Conservation (phyloP, 805 yeast genomes). For the Nakazawaea peltata region DNA sequence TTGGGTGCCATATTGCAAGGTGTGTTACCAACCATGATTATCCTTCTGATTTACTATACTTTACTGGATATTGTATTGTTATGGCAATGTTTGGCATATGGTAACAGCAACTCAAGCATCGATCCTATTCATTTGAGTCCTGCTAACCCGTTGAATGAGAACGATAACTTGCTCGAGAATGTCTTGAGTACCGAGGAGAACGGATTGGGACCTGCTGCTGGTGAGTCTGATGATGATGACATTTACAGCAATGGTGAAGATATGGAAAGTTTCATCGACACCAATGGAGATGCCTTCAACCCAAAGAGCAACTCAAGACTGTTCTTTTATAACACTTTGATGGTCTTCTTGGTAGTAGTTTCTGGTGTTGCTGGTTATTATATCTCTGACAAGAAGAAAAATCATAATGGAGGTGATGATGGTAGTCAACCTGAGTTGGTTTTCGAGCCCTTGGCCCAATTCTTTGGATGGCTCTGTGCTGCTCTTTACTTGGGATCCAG, state of each 20-base stretch:
- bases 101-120: constrained; percentile 41
- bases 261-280: constrained; percentile 21
- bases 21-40: constrained; percentile 89
- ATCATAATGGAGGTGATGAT: constrained; percentile 22
- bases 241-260: constrained; percentile 14
- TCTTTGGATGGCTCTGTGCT: constrained; percentile 81
- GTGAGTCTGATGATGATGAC: constrained; percentile 25
- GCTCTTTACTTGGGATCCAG: constrained; percentile 76
- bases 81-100: constrained; percentile 77
- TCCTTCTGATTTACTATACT: constrained; percentile 88
- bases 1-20: constrained; percentile 87
- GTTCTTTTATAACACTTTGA: constrained; percentile 29
- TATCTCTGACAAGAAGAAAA: constrained; percentile 44
- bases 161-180: constrained; percentile 48
- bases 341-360: constrained; percentile 59
- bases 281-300: constrained; percentile 19
- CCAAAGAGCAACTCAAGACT: constrained; percentile 13
- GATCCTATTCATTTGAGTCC: constrained; percentile 82
- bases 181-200: constrained; percentile 38
- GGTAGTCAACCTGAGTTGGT: constrained; percentile 35
- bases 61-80: constrained; percentile 80
- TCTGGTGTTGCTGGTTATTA: constrained; percentile 90
- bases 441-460: constrained; percentile 74
- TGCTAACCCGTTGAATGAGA: constrained; percentile 75
- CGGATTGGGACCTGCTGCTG: no score